phyloP scores from a whole-genome alignment of 306 rosid genomes.

The Inga leiocalycina region DNA sequence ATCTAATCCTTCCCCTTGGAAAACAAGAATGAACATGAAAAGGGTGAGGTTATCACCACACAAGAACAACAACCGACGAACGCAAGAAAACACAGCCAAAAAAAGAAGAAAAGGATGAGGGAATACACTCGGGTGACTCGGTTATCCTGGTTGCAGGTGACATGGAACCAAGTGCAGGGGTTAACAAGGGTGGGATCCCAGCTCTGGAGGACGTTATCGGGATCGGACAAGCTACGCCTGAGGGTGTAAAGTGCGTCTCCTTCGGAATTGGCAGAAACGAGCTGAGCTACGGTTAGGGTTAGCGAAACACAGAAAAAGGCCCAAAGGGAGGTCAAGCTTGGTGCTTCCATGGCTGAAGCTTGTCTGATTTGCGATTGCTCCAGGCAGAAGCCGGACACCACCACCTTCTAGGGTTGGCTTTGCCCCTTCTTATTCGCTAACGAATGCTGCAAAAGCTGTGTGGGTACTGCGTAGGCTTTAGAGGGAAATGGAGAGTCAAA shows the following conservation, averaged over 20 bases:
- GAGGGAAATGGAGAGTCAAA: slow-evolving; percentile 4
- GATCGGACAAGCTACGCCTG: slow-evolving; percentile 78
- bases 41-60: neutral
- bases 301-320: slow-evolving; percentile 35
- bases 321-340: slow-evolving; percentile 17
- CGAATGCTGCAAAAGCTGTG: neutral
- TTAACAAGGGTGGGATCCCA: slow-evolving; percentile 98
- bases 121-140: slow-evolving; percentile 90
- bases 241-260: slow-evolving; percentile 89
- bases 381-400: neutral
- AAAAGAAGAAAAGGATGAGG: neutral
- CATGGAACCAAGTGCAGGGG: slow-evolving; percentile 98
- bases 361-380: slow-evolving; percentile 31
- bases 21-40: neutral
- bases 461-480: neutral
- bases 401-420: slow-evolving; percentile 9
- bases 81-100: neutral
- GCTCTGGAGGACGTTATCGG: slow-evolving; percentile 87
- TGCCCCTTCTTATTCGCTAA: neutral
- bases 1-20: neutral
- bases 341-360: slow-evolving; percentile 44
- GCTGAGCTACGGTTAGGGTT: slow-evolving; percentile 41
- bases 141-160: slow-evolving; percentile 90
- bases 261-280: slow-evolving; percentile 67
- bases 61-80: neutral